These are phyloP conservation scores for Circinella minor DNA, from an alignment of 371 early-diverging fungal genomes.

Conservation along the genomic window DNA sequence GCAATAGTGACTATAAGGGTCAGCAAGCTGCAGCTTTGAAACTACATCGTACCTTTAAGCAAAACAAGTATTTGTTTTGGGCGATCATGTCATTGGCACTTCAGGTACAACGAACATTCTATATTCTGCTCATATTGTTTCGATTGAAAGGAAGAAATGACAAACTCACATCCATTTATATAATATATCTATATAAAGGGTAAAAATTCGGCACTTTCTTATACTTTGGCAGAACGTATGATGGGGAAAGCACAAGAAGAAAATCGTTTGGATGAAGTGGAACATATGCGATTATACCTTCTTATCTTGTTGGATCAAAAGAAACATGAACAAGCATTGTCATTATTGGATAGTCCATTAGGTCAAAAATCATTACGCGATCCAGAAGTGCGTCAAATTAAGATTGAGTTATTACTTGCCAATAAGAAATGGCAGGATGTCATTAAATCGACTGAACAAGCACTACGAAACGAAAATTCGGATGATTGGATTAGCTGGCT, in stretches of 20 bases:
- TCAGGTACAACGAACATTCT: slow-evolving; percentile 45
- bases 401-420: slow-evolving; percentile 55
- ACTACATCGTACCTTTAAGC: slow-evolving; percentile 80
- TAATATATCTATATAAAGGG: slow-evolving; percentile 16
- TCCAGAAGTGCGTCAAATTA: slow-evolving; percentile 70
- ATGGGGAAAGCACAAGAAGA: slow-evolving; percentile 81
- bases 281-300: slow-evolving; percentile 74
- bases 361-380: slow-evolving; percentile 64
- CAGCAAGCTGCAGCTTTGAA: slow-evolving; percentile 86
- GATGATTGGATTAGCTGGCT: slow-evolving; percentile 78
- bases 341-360: slow-evolving; percentile 62
- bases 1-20: slow-evolving; percentile 70
- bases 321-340: slow-evolving; percentile 63
- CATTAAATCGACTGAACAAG: slow-evolving; percentile 39
- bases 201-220: slow-evolving; percentile 51
- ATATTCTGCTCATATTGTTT: neutral
- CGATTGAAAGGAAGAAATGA: neutral
- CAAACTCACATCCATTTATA: too few relatives aligned
- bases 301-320: slow-evolving; percentile 71
- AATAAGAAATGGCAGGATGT: slow-evolving; percentile 54
- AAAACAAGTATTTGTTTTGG: slow-evolving; percentile 87
- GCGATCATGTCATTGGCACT: slow-evolving; percentile 78
- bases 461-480: slow-evolving; percentile 52
- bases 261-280: slow-evolving; percentile 51
- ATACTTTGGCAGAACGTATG: slow-evolving; percentile 86